Evolutionary conservation across 805 yeast species (phyloP).

Genomic region (Yarrowia sp.): DNA sequence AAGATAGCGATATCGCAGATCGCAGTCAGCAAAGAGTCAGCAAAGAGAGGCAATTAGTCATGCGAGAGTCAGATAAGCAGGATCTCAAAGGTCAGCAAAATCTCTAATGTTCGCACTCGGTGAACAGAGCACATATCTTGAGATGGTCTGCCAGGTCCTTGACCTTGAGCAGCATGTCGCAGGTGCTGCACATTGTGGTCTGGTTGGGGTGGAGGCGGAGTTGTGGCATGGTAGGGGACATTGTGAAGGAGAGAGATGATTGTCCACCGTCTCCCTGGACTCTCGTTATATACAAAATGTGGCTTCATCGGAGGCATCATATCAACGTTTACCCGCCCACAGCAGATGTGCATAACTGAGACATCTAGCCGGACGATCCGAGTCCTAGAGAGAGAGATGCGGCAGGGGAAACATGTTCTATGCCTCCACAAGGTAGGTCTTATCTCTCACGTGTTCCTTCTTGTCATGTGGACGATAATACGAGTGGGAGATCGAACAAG

Average conservation of each 20-base stretch:
- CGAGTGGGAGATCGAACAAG: too few relatives aligned
- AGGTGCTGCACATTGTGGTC: constrained; percentile 1
- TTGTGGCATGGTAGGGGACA: not conserved
- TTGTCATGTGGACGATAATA: too few relatives aligned
- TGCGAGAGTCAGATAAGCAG: not conserved
- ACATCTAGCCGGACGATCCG: not conserved
- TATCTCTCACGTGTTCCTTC: too few relatives aligned
- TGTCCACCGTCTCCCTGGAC: too few relatives aligned
- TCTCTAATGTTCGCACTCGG: not conserved
- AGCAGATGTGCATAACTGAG: not conserved
- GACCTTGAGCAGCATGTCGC: constrained; percentile 5
- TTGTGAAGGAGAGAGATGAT: not conserved
- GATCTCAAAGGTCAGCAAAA: too few relatives aligned
- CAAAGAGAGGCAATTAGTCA: not conserved
- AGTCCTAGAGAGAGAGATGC: not conserved
- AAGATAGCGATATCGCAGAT: too few relatives aligned
- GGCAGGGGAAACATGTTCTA: not conserved
- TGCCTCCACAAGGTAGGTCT: not conserved
- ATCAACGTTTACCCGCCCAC: not conserved
- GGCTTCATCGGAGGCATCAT: not conserved
- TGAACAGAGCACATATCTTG: not conserved
- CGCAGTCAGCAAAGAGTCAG: too few relatives aligned
- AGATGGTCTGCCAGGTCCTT: not conserved
- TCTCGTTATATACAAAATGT: not conserved
- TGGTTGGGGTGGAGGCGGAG: constrained; percentile 3